These are phyloP conservation scores for Moniliella sp. DNA, from an alignment of 1,284 basidiomycete genomes.

Conservation along the genomic window DNA sequence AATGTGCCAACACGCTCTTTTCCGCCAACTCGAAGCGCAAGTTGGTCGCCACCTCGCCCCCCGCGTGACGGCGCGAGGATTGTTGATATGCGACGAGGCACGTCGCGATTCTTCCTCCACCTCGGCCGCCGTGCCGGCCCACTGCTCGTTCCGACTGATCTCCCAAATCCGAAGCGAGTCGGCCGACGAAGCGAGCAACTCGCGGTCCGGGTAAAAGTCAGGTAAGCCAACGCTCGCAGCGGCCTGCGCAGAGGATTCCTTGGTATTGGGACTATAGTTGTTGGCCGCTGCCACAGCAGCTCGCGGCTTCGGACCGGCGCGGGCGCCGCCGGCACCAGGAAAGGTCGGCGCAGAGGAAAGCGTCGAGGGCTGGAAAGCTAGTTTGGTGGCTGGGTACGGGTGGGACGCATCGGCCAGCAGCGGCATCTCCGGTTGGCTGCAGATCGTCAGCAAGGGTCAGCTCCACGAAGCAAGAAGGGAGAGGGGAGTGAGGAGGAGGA, in stretches of 20 bases:
- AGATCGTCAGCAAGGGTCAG: constrained; percentile 6
- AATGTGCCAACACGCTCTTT: constrained; percentile 4
- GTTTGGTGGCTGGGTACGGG: constrained; percentile 29
- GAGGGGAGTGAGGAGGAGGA: not conserved
- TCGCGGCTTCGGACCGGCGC: not conserved
- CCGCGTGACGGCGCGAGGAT: constrained; percentile 24
- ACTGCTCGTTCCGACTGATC: not conserved
- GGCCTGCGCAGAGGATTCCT: not conserved
- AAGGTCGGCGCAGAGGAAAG: constrained; percentile 6
- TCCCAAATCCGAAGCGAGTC: constrained; percentile 32
- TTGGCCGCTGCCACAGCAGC: not conserved
- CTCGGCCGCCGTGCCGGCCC: not conserved
- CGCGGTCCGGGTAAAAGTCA: constrained; percentile 22
- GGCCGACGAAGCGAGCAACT: constrained; percentile 28
- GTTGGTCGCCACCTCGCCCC: constrained; percentile 15
- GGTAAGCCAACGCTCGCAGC: not conserved
- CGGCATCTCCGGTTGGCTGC: constrained; percentile 4
- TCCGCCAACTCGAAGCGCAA: not conserved
- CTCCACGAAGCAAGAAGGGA: not conserved
- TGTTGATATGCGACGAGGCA: not conserved
- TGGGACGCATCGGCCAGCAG: constrained; percentile 26
- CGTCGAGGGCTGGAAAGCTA: constrained; percentile 26
- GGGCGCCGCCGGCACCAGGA: not conserved
- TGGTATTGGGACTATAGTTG: not conserved
- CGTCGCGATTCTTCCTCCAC: not conserved